Conservation (phyloP, 1,284 basidiomycete species). For the Trichosporon sp. region DNA sequence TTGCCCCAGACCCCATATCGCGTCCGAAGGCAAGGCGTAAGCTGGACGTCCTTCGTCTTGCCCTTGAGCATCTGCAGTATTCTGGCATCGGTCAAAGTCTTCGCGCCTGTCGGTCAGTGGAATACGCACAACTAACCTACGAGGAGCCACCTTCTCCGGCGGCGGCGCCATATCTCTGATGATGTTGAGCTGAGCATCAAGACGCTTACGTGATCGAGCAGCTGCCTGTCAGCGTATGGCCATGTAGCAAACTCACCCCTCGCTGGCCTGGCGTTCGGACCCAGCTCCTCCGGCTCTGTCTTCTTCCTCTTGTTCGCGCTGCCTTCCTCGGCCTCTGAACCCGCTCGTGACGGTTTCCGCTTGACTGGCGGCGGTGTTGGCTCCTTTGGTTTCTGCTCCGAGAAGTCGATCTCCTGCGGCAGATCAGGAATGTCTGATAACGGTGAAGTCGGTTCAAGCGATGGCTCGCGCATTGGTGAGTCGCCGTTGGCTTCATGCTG, state of each 20-base stretch:
- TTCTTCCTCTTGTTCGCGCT: neutral
- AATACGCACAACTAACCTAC: constrained; percentile 12
- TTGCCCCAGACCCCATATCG: constrained; percentile 41
- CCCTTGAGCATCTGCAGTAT: constrained; percentile 29
- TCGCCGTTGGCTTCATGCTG: constrained; percentile 16
- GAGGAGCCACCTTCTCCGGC: constrained; percentile 29
- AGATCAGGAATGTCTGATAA: constrained; percentile 1
- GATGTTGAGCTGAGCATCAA: constrained; percentile 20
- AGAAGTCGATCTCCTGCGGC: constrained; percentile 2
- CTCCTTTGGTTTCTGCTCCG: neutral
- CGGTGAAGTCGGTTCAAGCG: neutral
- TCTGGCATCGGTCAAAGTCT: constrained; percentile 24
- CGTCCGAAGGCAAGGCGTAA: constrained; percentile 31
- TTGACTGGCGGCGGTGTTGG: neutral
- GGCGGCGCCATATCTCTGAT: constrained; percentile 16
- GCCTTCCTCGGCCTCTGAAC: neutral
- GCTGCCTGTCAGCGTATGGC: constrained; percentile 6
- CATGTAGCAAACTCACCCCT: neutral
- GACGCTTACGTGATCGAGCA: constrained; percentile 13
- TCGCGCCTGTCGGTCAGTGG: constrained; percentile 8
- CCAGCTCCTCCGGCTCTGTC: neutral
- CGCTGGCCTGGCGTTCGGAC: neutral
- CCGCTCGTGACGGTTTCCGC: neutral
- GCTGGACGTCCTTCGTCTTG: constrained; percentile 33
- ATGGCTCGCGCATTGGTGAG: neutral